Conservation (phyloP, 2,329 filamentous ascomycete species). For the Colletotrichum truncatum region DNA sequence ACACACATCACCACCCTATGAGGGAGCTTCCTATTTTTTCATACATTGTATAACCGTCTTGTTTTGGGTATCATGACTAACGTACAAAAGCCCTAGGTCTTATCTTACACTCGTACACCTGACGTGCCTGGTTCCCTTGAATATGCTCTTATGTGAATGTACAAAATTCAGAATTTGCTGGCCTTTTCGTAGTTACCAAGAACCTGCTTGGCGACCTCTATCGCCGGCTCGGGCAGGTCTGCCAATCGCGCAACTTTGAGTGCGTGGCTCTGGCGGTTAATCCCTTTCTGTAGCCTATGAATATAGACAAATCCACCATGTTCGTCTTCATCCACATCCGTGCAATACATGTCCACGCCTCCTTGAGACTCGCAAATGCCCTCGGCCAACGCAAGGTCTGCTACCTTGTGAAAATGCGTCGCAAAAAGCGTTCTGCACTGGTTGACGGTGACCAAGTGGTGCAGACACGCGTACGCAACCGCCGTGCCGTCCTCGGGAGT, state of each 20-base stretch:
- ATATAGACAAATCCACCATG: slow-evolving; percentile 83
- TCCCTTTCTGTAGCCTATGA: slow-evolving; percentile 81
- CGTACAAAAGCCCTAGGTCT: slow-evolving; percentile 25
- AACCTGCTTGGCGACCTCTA: slow-evolving; percentile 72
- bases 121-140: slow-evolving; percentile 10
- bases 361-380: slow-evolving; percentile 48
- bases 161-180: background rate
- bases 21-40: slow-evolving; percentile 48
- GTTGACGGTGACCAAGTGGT: slow-evolving; percentile 84
- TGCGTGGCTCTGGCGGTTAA: slow-evolving; percentile 90
- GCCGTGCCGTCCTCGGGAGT: slow-evolving; percentile 92
- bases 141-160: background rate
- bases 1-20: slow-evolving; percentile 66
- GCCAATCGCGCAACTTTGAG: slow-evolving; percentile 93
- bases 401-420: slow-evolving; percentile 90
- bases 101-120: background rate
- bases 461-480: slow-evolving; percentile 87
- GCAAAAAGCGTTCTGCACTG: slow-evolving; percentile 87
- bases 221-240: slow-evolving; percentile 78
- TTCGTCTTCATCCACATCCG: slow-evolving; percentile 82
- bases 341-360: slow-evolving; percentile 81
- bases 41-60: slow-evolving; percentile 33
- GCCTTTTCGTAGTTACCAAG: slow-evolving; percentile 44
- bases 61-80: slow-evolving; percentile 50
- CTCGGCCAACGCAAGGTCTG: slow-evolving; percentile 74